Conservation (phyloP, 2,329 filamentous ascomycete species). For the Cordyceps javanica region DNA sequence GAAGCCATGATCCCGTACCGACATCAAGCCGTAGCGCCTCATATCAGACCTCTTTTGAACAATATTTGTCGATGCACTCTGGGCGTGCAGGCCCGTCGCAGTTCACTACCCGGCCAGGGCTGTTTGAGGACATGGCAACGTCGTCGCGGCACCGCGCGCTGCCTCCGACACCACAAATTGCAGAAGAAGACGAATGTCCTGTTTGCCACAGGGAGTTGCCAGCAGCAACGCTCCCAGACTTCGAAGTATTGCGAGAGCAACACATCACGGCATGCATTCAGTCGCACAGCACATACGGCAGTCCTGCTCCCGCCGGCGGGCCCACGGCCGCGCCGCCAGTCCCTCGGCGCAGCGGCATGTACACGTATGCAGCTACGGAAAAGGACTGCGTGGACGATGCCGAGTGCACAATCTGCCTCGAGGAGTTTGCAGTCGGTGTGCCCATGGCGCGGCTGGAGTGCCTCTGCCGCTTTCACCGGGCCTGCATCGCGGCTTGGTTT, state of each 20-base stretch:
- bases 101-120: conserved; percentile 26
- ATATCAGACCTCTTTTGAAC: conserved; percentile 31
- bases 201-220: conserved; percentile 70
- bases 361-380: conserved; percentile 58
- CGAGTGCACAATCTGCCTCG: conserved; percentile 62
- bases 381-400: conserved; percentile 64
- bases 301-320: conserved; percentile 23
- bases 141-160: conserved; percentile 33
- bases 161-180: conserved; percentile 43
- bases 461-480: conserved; percentile 57
- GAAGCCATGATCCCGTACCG: conserved; percentile 2
- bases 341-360: conserved; percentile 52
- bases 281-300: conserved; percentile 45
- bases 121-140: conserved; percentile 25
- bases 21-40: conserved; percentile 22
- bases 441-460: conserved; percentile 62
- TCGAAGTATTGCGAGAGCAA: conserved; percentile 47
- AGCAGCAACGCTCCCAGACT: conserved; percentile 45
- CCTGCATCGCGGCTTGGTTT: conserved; percentile 59
- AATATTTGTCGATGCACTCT: conserved; percentile 32
- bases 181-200: conserved; percentile 74
- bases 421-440: conserved; percentile 57
- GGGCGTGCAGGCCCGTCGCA: conserved; percentile 27
- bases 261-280: conserved; percentile 55
- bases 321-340: conserved; percentile 23